Conservation (phyloP, 1,284 basidiomycete species). For the Pseudozyma pruni region DNA sequence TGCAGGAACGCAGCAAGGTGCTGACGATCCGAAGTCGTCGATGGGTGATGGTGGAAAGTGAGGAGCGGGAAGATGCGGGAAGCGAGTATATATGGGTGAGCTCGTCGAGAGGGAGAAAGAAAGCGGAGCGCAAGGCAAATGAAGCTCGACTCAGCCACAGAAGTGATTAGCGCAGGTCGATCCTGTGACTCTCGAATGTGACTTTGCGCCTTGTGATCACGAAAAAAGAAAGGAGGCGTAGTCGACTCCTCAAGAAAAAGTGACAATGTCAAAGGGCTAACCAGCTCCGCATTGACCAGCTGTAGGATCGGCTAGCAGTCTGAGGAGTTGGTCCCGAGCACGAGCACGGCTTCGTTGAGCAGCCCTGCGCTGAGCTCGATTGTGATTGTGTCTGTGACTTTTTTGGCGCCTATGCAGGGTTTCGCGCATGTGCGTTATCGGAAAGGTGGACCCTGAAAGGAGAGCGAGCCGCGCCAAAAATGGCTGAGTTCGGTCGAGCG, state of each 20-base stretch:
- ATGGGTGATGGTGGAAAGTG: background rate
- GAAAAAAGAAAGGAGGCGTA: constrained; percentile 2
- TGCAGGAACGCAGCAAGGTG: too few species aligned
- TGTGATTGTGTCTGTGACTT: too few species aligned
- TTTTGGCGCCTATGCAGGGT: constrained; percentile 33
- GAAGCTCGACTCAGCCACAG: background rate
- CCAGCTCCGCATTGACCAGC: constrained; percentile 19
- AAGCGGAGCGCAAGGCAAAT: background rate
- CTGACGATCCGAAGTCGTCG: background rate
- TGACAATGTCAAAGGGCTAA: constrained; percentile 22
- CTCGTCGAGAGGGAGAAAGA: background rate
- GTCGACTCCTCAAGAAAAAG: constrained; percentile 6
- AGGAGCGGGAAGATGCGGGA: background rate
- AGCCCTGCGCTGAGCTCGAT: too few species aligned
- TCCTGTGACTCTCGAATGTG: background rate
- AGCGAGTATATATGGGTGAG: background rate
- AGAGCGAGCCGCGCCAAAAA: constrained; percentile 1
- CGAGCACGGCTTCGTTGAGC: too few species aligned
- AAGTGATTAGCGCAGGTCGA: background rate
- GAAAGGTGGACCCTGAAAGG: constrained; percentile 29
- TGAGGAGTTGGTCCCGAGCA: constrained; percentile 2
- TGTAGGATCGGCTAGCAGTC: background rate
- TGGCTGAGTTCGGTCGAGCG: constrained; percentile 11
- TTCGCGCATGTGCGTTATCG: constrained; percentile 31
- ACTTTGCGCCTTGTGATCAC: too few species aligned